Conservation (phyloP, 225 moss, liverwort and hornwort genomes). For the Polytrichum commune region DNA sequence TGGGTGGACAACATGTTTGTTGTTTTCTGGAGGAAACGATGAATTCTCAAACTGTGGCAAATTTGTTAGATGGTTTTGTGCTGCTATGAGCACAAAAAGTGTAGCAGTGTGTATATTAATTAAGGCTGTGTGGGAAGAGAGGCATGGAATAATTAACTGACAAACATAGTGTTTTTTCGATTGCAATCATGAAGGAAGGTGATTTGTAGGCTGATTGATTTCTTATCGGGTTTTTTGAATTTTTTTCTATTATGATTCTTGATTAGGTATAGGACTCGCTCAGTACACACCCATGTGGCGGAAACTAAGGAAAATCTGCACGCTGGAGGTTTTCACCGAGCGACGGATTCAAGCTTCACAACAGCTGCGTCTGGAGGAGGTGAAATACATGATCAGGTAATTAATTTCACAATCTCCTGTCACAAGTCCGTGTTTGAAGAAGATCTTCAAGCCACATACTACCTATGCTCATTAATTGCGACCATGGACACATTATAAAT, state of each 20-base stretch:
- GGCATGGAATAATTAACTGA: too few species aligned
- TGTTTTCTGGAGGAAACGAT: too few species aligned
- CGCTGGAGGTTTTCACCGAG: constrained; percentile 9
- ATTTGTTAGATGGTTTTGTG: too few species aligned
- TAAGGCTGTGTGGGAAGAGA: too few species aligned
- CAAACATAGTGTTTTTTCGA: too few species aligned
- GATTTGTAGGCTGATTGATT: too few species aligned
- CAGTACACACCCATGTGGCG: constrained; percentile 44
- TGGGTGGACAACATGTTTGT: too few species aligned
- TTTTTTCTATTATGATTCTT: too few species aligned
- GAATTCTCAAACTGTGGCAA: too few species aligned
- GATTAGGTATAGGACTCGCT: constrained; percentile 22
- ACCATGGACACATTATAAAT: neutral
- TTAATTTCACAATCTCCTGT: neutral
- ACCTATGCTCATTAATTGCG: neutral
- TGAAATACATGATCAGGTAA: constrained; percentile 17
- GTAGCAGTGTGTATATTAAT: too few species aligned
- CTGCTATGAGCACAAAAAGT: too few species aligned
- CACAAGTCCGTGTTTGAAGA: neutral
- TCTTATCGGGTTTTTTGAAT: neutral
- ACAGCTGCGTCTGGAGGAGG: constrained; percentile 32
- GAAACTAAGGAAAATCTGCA: constrained; percentile 30
- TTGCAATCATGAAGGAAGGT: too few species aligned
- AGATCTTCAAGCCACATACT: neutral
- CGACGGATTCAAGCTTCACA: constrained; percentile 7